phyloP scores from a whole-genome alignment of 1,284 basidiomycete species.

The Trametes hirsuta region DNA sequence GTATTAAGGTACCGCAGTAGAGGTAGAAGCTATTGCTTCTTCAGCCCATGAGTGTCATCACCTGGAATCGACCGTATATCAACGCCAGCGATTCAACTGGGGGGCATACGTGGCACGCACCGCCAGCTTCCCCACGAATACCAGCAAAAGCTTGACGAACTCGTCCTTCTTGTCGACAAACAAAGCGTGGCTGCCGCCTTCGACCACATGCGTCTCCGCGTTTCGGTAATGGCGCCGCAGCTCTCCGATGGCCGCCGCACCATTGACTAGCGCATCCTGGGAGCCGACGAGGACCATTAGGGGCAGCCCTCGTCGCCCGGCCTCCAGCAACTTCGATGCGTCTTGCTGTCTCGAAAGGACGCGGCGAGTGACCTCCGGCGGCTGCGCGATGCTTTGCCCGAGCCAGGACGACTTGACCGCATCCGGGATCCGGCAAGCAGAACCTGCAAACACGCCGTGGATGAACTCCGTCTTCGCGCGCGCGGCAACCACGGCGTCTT shows the following conservation, averaged over 20 bases:
- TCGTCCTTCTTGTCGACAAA: slow-evolving; percentile 29
- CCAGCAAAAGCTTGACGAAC: slow-evolving; percentile 25
- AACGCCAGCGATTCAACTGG: neutral
- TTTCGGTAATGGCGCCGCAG: slow-evolving; percentile 28
- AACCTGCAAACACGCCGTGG: slow-evolving; percentile 23
- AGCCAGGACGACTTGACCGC: slow-evolving; percentile 25
- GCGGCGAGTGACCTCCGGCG: slow-evolving; percentile 15
- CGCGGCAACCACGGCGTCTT: slow-evolving; percentile 20
- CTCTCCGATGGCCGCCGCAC: slow-evolving; percentile 19
- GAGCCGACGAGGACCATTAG: slow-evolving; percentile 27
- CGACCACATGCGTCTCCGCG: slow-evolving; percentile 24
- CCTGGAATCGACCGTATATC: slow-evolving; percentile 7
- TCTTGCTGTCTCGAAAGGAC: slow-evolving; percentile 23
- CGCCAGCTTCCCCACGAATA: slow-evolving; percentile 25
- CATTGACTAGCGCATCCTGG: slow-evolving; percentile 25
- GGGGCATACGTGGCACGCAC: slow-evolving; percentile 4
- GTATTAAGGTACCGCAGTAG: neutral
- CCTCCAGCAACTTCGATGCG: slow-evolving; percentile 22
- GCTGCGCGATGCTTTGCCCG: slow-evolving; percentile 21
- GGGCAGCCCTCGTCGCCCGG: slow-evolving; percentile 26
- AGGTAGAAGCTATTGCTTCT: neutral
- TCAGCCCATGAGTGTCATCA: slow-evolving; percentile 25
- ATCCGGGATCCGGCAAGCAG: slow-evolving; percentile 19
- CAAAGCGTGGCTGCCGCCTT: slow-evolving; percentile 28
- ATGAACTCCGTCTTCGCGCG: slow-evolving; percentile 26